Base-by-base conservation (phyloP, 495 filamentous ascomycete genomes). In the Lophiotrema nucula region DNA sequence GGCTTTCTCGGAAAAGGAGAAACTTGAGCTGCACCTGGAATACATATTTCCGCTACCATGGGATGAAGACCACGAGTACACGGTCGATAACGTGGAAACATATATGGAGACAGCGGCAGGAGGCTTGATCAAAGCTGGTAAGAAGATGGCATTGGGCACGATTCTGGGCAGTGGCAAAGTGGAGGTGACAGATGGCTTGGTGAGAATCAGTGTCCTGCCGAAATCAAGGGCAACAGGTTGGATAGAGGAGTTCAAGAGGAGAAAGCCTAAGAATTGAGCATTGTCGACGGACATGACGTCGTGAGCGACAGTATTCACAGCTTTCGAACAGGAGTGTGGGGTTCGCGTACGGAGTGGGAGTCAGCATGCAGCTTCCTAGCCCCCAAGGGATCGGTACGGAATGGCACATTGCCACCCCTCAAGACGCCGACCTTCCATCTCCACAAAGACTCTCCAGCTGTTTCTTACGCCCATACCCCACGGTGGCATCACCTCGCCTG, bases 91-190 rank as follows among this genome's bases (percentile, higher is more conserved):
- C 6, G 88, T 97, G n/a, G 91, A 96, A 64, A 92, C 88, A 62
- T 98, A 87, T 68, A 88, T 92, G 79, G 88, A 96, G 75, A 97
- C 90, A 1, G 67, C 75, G 15, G 74, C 77, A 0, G 90, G 92
- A 0, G 95, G 93, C 11, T 64, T 98, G 62, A 79, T 92, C 53
- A 96, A 95, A 73, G 85, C 88, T 0, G 92, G 93, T n/a, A 89
- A 86, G 80, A 95, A 91, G 68, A 73, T 89, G 50, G 75, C 83
- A 19, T 67, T 97, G 58, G 66, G 89, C 58, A 87, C 90, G 74
- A 79, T 88, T 49, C 72, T 97, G 56, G 75, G 76, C n/a, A 73
- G 78, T 13, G 85, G 88, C n/a, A 91, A 88, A 62, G 81, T 92
- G 3, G 90, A 93, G 73, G 78, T 97, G 23, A 81, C 95, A 42